A percentile compares a stretch with the other conserved stretches of the same genome.
phyloP scores from a whole-genome alignment of 345 rosid species.

The Rhizophora mangle region DNA sequence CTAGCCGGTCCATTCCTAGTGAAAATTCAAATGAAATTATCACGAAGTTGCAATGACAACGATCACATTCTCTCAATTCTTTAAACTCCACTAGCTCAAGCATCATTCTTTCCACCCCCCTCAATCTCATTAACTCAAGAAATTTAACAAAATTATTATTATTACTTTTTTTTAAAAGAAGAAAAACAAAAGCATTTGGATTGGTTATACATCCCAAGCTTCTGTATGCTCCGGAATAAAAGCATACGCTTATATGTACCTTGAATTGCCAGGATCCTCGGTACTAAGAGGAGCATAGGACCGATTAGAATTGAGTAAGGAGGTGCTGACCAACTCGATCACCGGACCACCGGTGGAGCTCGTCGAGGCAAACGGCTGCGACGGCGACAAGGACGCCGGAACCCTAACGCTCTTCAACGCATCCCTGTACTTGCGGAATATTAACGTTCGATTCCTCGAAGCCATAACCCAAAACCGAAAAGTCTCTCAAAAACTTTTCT shows the following conservation, averaged over 20 bases:
- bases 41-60: too few relatives aligned
- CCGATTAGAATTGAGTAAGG: slow-evolving; percentile 63
- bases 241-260: slow-evolving; percentile 19
- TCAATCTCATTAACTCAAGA: too few relatives aligned
- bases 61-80: not conserved
- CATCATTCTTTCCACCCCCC: not conserved
- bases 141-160: too few relatives aligned
- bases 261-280: slow-evolving; percentile 79
- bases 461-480: slow-evolving; percentile 47
- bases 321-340: slow-evolving; percentile 81
- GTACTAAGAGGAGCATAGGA: slow-evolving; percentile 84
- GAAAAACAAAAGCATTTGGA: too few relatives aligned
- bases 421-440: slow-evolving; percentile 74
- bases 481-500: too few relatives aligned
- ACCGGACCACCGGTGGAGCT: slow-evolving; percentile 61
- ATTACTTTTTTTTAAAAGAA: too few relatives aligned
- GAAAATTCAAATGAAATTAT: not conserved
- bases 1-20: not conserved
- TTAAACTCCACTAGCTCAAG: slow-evolving; percentile 1
- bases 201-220: too few relatives aligned
- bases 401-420: slow-evolving; percentile 85
- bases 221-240: not conserved
- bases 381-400: slow-evolving; percentile 40
- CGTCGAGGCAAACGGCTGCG: slow-evolving; percentile 17
- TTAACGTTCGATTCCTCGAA: slow-evolving; percentile 69